A percentile compares a stretch with the other conserved stretches of the same genome.
These are phyloP conservation scores for Plenodomus tracheiphilus DNA, from an alignment of 2,329 filamentous ascomycete species.

Conservation along the genomic window DNA sequence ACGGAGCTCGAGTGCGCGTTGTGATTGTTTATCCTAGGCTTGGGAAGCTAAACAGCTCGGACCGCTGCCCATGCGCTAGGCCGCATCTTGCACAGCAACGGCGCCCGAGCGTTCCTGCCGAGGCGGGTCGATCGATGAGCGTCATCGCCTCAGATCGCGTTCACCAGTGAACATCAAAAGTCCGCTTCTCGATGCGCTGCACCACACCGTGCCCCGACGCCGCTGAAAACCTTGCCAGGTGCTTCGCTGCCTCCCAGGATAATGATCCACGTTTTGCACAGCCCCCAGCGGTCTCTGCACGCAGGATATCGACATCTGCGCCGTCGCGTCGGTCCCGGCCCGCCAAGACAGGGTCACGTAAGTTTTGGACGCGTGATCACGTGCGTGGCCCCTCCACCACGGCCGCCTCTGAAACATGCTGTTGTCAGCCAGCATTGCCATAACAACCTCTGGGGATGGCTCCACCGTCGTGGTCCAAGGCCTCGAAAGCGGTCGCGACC, in stretches of 20 bases:
- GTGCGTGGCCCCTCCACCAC: slow-evolving; percentile 6
- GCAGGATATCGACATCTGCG: neutral
- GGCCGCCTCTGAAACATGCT: slow-evolving; percentile 15
- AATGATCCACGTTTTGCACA: neutral
- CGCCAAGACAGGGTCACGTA: neutral
- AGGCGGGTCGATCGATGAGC: slow-evolving; percentile 16
- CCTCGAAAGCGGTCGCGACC: slow-evolving; percentile 19
- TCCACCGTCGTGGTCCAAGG: slow-evolving; percentile 14
- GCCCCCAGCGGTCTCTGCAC: neutral
- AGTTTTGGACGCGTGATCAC: slow-evolving; percentile 14
- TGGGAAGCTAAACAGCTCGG: slow-evolving; percentile 8
- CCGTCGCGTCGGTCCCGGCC: neutral
- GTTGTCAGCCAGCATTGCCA: slow-evolving; percentile 18
- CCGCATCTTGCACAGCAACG: slow-evolving; percentile 2
- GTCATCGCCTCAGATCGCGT: neutral
- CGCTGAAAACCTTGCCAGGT: neutral
- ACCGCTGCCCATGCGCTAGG: slow-evolving; percentile 9
- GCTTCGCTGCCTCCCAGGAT: neutral
- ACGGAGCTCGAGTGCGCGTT: slow-evolving; percentile 19
- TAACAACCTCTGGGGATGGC: slow-evolving; percentile 13
- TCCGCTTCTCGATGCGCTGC: slow-evolving; percentile 17
- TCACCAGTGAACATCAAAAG: slow-evolving; percentile 15
- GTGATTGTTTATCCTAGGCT: slow-evolving; percentile 15
- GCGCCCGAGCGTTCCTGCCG: neutral
- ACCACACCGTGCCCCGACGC: slow-evolving; percentile 2